Evolutionary conservation across 306 rosid species (phyloP).

Genomic region (Castanea crenata): DNA sequence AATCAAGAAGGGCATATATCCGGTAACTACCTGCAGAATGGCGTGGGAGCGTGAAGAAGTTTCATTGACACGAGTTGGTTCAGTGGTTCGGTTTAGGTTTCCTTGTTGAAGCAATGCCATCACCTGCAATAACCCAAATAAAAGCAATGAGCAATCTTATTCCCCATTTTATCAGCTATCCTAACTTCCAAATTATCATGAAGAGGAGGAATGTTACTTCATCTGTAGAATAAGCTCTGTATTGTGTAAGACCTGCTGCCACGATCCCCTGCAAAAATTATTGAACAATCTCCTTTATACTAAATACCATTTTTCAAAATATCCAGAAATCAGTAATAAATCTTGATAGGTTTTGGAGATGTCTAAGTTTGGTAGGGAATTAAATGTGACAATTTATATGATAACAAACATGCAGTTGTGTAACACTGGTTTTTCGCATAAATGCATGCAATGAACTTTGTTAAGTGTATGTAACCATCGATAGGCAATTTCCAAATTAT

Average conservation of each 20-base stretch:
- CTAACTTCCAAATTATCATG: background rate
- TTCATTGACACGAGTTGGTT: conserved; percentile 92
- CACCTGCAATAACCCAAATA: conserved; percentile 55
- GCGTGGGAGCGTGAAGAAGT: conserved; percentile 99
- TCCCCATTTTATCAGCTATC: conserved; percentile 5
- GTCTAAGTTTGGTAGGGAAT: too few species aligned
- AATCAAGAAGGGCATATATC: background rate
- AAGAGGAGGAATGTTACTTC: conserved; percentile 56
- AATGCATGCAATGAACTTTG: background rate
- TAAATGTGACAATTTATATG: too few species aligned
- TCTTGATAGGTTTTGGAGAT: background rate
- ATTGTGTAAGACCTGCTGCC: conserved; percentile 93
- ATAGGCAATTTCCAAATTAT: background rate
- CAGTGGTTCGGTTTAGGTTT: conserved; percentile 89
- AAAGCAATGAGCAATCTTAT: conserved; percentile 5
- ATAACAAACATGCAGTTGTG: too few species aligned
- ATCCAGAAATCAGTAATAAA: background rate
- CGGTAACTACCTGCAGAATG: conserved; percentile 70
- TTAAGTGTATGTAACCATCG: background rate
- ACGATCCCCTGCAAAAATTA: conserved; percentile 67
- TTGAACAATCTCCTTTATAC: conserved; percentile 12
- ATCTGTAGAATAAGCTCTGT: conserved; percentile 92
- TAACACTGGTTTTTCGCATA: too few species aligned
- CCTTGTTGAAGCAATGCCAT: conserved; percentile 97
- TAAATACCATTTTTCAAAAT: background rate